phyloP scores from a whole-genome alignment of 176 grass and related monocot genomes.

The Triticum dicoccoides region DNA sequence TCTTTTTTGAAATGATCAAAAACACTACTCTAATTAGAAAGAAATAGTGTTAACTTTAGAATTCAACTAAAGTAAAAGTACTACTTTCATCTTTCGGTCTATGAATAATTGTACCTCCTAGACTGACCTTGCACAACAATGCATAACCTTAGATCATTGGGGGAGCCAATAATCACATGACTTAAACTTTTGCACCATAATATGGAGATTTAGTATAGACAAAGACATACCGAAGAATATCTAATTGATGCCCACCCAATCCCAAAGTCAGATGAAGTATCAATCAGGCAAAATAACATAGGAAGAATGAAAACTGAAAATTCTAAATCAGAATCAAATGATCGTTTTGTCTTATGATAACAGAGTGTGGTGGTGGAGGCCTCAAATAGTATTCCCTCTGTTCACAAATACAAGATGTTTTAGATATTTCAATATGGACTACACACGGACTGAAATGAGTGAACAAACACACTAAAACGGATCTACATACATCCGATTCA shows the following conservation, averaged over 20 bases:
- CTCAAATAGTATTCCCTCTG: too few species aligned
- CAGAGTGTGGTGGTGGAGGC: neutral
- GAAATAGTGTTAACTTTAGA: neutral
- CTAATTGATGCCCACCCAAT: too few species aligned
- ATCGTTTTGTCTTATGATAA: neutral
- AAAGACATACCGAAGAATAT: too few species aligned
- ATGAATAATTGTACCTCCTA: neutral
- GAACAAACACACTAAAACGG: too few species aligned
- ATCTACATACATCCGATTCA: too few species aligned
- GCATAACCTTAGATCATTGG: neutral
- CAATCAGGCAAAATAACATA: neutral
- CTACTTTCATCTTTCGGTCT: neutral
- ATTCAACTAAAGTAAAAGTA: neutral
- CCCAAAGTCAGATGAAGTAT: neutral
- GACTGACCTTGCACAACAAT: neutral
- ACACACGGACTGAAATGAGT: too few species aligned
- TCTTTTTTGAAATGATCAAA: neutral
- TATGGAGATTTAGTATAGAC: neutral
- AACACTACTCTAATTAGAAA: neutral
- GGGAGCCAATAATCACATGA: neutral
- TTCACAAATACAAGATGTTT: too few species aligned
- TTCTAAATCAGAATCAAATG: conserved; percentile 12
- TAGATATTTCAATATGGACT: neutral
- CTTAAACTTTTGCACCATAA: neutral
- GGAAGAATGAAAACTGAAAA: neutral